Conservation (phyloP, 148 eudicot genomes). For the Talinum fruticosum region DNA sequence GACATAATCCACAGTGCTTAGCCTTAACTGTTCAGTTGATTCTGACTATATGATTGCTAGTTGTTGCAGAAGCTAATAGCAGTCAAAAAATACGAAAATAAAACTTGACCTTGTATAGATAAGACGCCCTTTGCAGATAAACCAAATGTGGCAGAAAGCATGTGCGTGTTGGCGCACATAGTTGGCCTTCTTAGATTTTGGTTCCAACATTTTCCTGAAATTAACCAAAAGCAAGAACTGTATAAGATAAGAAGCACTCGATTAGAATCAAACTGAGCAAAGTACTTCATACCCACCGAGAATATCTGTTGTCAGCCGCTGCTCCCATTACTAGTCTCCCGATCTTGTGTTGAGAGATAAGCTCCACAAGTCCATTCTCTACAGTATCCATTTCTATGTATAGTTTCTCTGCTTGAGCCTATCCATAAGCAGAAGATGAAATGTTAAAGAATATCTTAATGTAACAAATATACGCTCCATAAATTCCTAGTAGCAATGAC, state of each 20-base stretch:
- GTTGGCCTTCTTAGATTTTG: conserved; percentile 74
- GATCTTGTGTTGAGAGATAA: conserved; percentile 50
- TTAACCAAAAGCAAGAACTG: not conserved
- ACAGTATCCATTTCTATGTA: conserved; percentile 48
- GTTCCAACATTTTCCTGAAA: conserved; percentile 71
- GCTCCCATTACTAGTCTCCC: conserved; percentile 87
- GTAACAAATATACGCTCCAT: not conserved
- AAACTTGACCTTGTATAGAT: conserved; percentile 60
- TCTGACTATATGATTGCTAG: too few relatives aligned
- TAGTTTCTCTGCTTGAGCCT: conserved; percentile 45
- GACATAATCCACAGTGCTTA: too few relatives aligned
- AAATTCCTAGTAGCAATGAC: not conserved
- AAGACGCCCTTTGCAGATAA: conserved; percentile 67
- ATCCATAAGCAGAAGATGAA: not conserved
- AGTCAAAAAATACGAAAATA: not conserved
- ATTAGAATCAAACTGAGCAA: not conserved
- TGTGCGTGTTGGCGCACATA: conserved; percentile 61
- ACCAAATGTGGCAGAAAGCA: conserved; percentile 68
- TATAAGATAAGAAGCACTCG: not conserved
- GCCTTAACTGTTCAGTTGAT: too few relatives aligned
- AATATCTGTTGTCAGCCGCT: conserved; percentile 62
- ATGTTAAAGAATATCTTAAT: not conserved
- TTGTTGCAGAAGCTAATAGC: not conserved
- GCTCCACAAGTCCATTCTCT: conserved; percentile 74
- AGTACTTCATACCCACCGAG: conserved; percentile 38